Percentiles rank a stretch among this genome's conserved stretches.
phyloP scores from a whole-genome alignment of 2,329 filamentous ascomycete species.

The Alternaria solani region DNA sequence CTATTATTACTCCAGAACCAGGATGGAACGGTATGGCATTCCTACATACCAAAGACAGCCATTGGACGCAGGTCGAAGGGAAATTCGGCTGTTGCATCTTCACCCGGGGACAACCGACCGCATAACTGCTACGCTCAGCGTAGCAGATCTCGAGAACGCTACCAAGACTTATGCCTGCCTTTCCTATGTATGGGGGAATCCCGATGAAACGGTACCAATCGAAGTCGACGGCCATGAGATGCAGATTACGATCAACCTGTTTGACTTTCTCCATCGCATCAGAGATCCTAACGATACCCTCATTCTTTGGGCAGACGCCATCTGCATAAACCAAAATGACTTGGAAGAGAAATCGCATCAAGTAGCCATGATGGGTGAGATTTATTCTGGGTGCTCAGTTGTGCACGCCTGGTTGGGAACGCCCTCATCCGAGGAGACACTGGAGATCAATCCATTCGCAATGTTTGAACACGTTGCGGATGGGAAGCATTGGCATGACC shows the following conservation, averaged over 20 bases:
- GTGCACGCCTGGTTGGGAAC: conserved; percentile 2
- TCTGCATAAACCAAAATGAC: conserved; percentile 2
- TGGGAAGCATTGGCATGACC: not conserved
- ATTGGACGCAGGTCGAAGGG: not conserved
- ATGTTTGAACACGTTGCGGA: not conserved
- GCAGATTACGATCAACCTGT: conserved; percentile 4
- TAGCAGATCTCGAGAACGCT: not conserved
- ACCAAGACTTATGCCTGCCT: conserved; percentile 3
- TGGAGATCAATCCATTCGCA: not conserved
- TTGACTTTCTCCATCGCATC: not conserved
- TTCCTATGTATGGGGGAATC: conserved; percentile 12
- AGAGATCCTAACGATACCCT: not conserved
- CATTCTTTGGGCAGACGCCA: not conserved
- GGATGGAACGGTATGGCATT: not conserved
- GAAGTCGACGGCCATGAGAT: not conserved
- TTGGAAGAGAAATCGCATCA: conserved; percentile 3
- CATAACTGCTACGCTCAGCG: not conserved
- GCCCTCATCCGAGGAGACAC: not conserved
- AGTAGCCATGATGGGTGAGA: conserved; percentile 2
- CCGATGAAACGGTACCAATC: not conserved
- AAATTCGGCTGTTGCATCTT: not conserved
- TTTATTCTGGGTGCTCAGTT: not conserved
- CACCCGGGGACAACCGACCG: not conserved
- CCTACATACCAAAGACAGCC: not conserved
- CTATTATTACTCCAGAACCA: not conserved